Evolutionary conservation across 2,329 filamentous ascomycete species (phyloP).

Genomic region (Apiospora hydei): DNA sequence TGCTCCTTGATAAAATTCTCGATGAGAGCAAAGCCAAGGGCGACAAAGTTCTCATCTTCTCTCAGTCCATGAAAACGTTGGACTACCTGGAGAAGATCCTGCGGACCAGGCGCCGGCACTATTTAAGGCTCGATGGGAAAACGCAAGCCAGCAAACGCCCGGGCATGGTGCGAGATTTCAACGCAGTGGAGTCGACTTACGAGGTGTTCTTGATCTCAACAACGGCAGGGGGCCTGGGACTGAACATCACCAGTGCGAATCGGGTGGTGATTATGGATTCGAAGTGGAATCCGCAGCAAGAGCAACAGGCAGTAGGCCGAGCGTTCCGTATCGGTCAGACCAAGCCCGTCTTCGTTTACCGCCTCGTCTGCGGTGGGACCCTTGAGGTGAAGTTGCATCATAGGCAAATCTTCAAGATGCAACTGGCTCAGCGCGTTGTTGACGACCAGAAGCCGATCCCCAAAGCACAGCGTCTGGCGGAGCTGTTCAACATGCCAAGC

Average conservation of each 20-base stretch:
- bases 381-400: slow-evolving; percentile 80
- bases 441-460: slow-evolving; percentile 82
- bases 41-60: slow-evolving; percentile 85
- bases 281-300: slow-evolving; percentile 79
- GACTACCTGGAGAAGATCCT: slow-evolving; percentile 71
- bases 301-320: slow-evolving; percentile 87
- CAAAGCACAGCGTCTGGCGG: slow-evolving; percentile 62
- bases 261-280: slow-evolving; percentile 88
- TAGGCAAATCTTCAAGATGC: slow-evolving; percentile 80
- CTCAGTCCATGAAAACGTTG: slow-evolving; percentile 73
- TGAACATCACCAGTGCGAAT: slow-evolving; percentile 86
- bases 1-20: slow-evolving; percentile 73
- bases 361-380: slow-evolving; percentile 78
- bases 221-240: slow-evolving; percentile 78
- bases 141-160: slow-evolving; percentile 67
- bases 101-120: slow-evolving; percentile 53
- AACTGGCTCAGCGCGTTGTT: slow-evolving; percentile 80
- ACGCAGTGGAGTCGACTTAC: slow-evolving; percentile 47
- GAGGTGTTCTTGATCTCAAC: slow-evolving; percentile 85
- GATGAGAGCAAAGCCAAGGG: slow-evolving; percentile 64
- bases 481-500: slow-evolving; percentile 67
- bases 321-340: slow-evolving; percentile 85
- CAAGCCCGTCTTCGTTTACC: slow-evolving; percentile 85
- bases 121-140: slow-evolving; percentile 71
- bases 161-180: slow-evolving; percentile 72